Base-by-base conservation (phyloP, 208 protist species). In the Trypanosoma lewisi region DNA sequence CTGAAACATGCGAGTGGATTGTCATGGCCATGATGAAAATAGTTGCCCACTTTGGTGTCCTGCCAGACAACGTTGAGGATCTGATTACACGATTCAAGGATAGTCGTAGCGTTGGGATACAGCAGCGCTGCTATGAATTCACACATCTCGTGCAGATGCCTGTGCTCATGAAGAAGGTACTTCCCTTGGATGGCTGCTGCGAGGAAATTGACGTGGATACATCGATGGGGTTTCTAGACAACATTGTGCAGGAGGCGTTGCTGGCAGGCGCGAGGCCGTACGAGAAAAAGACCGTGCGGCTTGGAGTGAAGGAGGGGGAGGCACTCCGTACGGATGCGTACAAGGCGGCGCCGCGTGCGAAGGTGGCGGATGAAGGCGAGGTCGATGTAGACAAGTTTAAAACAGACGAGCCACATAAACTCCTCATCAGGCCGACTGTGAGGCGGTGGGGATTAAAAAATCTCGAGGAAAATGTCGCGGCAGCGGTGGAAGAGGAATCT, bases 51-150 rank as follows among this genome's bases (percentile, higher is more conserved):
- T 14, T 8, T 34, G 58, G 62, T 41, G 17, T 16, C 7, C 48
- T 78, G 14, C 63, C 75, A 2, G 77, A 77, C 57, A 77, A 83
- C 30, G 75, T 83, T 19, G 53, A 71, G 50, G 82, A 94, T 9
- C 55, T 85, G 11, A 45, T 89, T 17, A 25, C 36, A 21, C 72
- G 77, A 21, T 82, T 77, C 19, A 71, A 73, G 53, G 70, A 83
- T 27, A 88, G 80, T 50, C 73, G 78, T 39, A 83, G 69, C 65
- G 62, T 87, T 11, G 63, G 55, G 33, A 44, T 94, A 34, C 91
- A 95, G 63, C 87, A 95, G 71, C 75, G 85, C 25, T 93, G 87
- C 75, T 87, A 89, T 55, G 90, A 96, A 63, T 88, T 89, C 51
- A 23, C 64, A 19, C 67, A 54, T 12, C 75, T 94, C 61, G 52